These are phyloP conservation scores for Corymbia calophylla DNA, from an alignment of 441 rosid genomes.

Conservation along the genomic window DNA sequence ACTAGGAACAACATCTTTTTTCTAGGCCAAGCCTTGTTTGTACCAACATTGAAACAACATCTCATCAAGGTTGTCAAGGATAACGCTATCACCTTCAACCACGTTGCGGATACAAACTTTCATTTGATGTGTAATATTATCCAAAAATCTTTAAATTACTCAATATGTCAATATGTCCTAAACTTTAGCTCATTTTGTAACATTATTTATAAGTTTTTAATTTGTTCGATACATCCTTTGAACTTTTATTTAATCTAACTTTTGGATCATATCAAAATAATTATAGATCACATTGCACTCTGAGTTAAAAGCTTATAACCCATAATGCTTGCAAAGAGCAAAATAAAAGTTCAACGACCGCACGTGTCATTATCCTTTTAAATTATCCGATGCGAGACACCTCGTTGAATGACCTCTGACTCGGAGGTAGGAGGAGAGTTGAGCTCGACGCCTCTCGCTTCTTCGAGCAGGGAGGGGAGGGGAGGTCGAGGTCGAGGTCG, in stretches of 20 bases:
- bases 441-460: background rate
- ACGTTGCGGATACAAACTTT: too few species aligned
- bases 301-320: too few species aligned
- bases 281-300: too few species aligned
- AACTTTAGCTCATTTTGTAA: accelerated
- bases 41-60: too few species aligned
- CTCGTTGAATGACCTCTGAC: too few species aligned
- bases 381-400: background rate
- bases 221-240: background rate
- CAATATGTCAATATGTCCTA: background rate
- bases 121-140: too few species aligned
- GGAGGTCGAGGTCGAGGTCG: background rate
- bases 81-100: too few species aligned
- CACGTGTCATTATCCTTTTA: background rate
- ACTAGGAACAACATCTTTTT: too few species aligned
- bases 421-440: background rate
- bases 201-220: too few species aligned
- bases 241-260: background rate
- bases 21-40: too few species aligned
- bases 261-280: too few species aligned
- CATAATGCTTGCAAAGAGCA: accelerated
- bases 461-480: background rate
- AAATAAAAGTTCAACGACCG: background rate
- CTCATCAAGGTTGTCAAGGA: too few species aligned
- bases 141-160: background rate